Evolutionary conservation across 805 yeast genomes (phyloP).

Genomic region (Candida suzukii): DNA sequence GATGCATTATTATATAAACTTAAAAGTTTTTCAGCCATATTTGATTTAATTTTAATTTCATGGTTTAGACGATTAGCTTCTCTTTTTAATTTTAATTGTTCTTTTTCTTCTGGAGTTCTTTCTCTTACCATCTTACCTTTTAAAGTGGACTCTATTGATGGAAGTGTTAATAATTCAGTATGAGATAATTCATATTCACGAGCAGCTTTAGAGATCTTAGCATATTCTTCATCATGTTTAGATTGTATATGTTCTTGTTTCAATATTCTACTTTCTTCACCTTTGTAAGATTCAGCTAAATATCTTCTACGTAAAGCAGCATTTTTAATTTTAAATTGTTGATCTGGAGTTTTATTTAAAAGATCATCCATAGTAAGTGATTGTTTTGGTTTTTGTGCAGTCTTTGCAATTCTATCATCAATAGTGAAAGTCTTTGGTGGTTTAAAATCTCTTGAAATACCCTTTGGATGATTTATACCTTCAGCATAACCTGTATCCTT

Average conservation of each 20-base stretch:
- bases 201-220: conserved; percentile 20
- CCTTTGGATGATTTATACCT: conserved; percentile 60
- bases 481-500: conserved; percentile 64
- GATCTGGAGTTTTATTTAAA: conserved; percentile 24
- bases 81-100: conserved; percentile 50
- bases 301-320: conserved; percentile 69
- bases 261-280: conserved; percentile 31
- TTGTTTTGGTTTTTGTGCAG: conserved; percentile 36
- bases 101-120: conserved; percentile 66
- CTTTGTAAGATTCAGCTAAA: conserved; percentile 49
- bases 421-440: conserved; percentile 51
- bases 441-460: conserved; percentile 49
- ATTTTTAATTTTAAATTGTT: conserved; percentile 42
- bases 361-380: conserved; percentile 25
- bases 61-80: conserved; percentile 54
- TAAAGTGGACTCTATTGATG: conserved; percentile 65
- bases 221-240: conserved; percentile 18
- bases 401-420: conserved; percentile 46
- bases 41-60: conserved; percentile 45
- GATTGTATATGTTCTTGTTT: conserved; percentile 15
- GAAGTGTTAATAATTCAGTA: conserved; percentile 64
- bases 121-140: conserved; percentile 64
- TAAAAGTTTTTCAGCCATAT: conserved; percentile 50
- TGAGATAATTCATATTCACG: conserved; percentile 35
- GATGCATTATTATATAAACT: conserved; percentile 67